Evolutionary conservation across 1,284 basidiomycete species (phyloP).

Genomic region (Ustilago lituana): DNA sequence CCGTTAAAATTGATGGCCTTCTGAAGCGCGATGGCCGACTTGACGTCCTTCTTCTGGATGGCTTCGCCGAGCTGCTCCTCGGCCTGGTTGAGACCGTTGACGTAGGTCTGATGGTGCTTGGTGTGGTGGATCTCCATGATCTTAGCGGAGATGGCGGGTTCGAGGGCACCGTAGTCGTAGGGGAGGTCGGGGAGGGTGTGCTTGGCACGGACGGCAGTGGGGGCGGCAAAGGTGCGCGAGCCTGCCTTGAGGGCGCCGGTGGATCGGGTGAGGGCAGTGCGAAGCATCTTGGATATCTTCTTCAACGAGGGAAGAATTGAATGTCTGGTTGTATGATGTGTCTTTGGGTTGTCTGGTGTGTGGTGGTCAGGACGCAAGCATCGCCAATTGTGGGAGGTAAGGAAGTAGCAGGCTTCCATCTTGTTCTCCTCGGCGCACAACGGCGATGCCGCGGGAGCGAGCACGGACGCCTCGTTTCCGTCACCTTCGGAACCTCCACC

Average conservation of each 20-base stretch:
- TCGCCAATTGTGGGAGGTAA: too few species aligned
- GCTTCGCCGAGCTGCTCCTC: conserved; percentile 61
- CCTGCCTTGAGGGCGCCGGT: conserved; percentile 22
- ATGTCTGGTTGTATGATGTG: too few species aligned
- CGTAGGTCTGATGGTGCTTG: conserved; percentile 67
- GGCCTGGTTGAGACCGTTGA: conserved; percentile 64
- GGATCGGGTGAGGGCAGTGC: conserved; percentile 49
- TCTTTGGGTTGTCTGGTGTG: not conserved
- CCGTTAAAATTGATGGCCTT: conserved; percentile 67
- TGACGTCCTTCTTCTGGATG: conserved; percentile 56
- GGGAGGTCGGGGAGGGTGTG: conserved; percentile 67
- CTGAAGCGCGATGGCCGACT: conserved; percentile 51
- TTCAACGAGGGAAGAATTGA: too few species aligned
- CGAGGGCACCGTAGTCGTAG: conserved; percentile 65
- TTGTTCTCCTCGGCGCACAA: conserved; percentile 7
- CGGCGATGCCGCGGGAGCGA: conserved; percentile 5
- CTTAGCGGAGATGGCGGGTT: conserved; percentile 63
- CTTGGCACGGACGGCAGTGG: conserved; percentile 54
- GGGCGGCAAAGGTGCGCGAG: conserved; percentile 16
- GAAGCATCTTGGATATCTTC: conserved; percentile 46
- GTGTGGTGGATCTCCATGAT: conserved; percentile 67
- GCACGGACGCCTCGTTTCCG: conserved; percentile 13
- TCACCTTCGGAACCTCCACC: conserved; percentile 15
- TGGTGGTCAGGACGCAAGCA: too few species aligned
- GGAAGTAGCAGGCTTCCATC: conserved; percentile 1